Base-by-base conservation (phyloP, 345 rosid genomes). In the Microthlaspi erraticum region DNA sequence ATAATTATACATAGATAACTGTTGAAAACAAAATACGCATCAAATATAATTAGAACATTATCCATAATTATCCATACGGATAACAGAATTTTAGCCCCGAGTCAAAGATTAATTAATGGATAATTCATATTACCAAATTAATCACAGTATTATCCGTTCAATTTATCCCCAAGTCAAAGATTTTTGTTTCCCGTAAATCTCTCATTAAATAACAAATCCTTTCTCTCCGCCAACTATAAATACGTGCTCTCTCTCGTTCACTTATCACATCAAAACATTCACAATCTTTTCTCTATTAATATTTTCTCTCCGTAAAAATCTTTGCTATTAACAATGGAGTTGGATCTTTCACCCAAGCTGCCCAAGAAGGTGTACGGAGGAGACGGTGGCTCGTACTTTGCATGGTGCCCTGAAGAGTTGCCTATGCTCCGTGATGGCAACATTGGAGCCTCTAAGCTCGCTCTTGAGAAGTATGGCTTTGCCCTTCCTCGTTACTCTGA, bases 401-500 rank as follows among this genome's bases (percentile, higher is more conserved):
- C 96, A 4, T 93, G 98, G 97, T 78, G 81, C 58, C 97, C 97
- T 2, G 13, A 72, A 48, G 97, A 93, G 44, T 83, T 93, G 5
- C 87, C 94, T 0, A 91, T 93, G 98, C 79, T 91, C 17, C 70
- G 78, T 5, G 31, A 81, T 33, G 97, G 90, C 0, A 89, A 91
- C 81, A 91, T 93, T 19, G 98, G 96, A 8, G 97, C 98, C 5
- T 87, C 96, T 23, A 91, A 93, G 74, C 92, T 93, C 42, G 83
- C 82, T 49, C 97, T 93, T 2, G 88, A 83, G 78, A 91, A 87
- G 83, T 20, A 81, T 64, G 98, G 98, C 51, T 78, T 93, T 36
- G 96, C 91, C 59, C 87, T 89, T 54, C 98, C 97, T 76, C 80
- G 87, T 6, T 93, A 91, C 84, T 86, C 88, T 59, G 97, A 93